A percentile compares a stretch with the other conserved stretches of the same genome.
These are phyloP conservation scores for Microbotryum silenes-acaulis DNA, from an alignment of 1,284 basidiomycete genomes.

Conservation along the genomic window DNA sequence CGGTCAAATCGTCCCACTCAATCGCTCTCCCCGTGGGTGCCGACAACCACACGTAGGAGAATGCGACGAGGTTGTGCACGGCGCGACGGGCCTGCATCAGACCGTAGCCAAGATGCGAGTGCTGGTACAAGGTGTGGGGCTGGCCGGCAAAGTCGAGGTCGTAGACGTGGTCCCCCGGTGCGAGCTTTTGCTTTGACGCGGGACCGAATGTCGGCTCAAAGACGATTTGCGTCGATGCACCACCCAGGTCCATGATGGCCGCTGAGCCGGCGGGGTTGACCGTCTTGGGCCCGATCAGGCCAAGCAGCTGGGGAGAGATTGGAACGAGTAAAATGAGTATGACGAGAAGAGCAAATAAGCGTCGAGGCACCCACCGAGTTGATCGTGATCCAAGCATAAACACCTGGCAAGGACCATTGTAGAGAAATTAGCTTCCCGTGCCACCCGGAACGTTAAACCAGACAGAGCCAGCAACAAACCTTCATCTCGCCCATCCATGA, in stretches of 20 bases:
- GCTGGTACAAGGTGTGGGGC: constrained; percentile 74
- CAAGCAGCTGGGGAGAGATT: constrained; percentile 48
- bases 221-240: constrained; percentile 95
- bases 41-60: constrained; percentile 55
- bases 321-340: neutral
- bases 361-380: constrained; percentile 56
- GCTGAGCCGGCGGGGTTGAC: constrained; percentile 54
- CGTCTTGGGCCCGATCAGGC: constrained; percentile 55
- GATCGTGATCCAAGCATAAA: constrained; percentile 96
- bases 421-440: neutral
- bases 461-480: constrained; percentile 43
- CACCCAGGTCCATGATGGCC: constrained; percentile 92
- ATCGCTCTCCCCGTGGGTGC: constrained; percentile 31
- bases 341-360: neutral
- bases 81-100: constrained; percentile 80
- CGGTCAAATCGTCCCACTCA: constrained; percentile 45
- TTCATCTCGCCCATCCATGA: constrained; percentile 97
- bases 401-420: constrained; percentile 40
- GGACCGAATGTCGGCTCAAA: constrained; percentile 71
- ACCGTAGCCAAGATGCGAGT: constrained; percentile 93
- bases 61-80: constrained; percentile 83
- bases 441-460: neutral
- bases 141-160: constrained; percentile 66
- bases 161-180: constrained; percentile 90
- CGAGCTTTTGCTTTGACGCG: constrained; percentile 49